Evolutionary conservation across 1,284 basidiomycete genomes (phyloP), one percentile per base, ranked within the genome.

Genomic region (Hemileia vastatrix): DNA sequence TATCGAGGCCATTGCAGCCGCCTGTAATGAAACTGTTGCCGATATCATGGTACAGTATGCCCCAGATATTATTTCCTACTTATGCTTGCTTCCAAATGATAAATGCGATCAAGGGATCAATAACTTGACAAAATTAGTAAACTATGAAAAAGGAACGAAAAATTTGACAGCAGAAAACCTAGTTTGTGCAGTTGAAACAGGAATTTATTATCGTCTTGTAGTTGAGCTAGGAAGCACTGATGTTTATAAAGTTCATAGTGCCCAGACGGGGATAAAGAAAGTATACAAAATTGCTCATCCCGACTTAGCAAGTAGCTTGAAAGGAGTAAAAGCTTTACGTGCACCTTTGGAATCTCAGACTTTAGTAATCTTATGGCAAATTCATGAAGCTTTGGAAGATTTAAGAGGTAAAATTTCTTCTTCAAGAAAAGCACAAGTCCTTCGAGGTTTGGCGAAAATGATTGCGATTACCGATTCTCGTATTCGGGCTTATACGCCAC

Each of bases 401-500:
- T 53, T 57, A 31, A 32, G 54, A 13, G 54, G 61, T 4, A 63
- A 63, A 53, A 56, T 44, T 19, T 57, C 61, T 47, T 57, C 52
- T 23, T 21, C 45, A 18, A 33, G 57, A 18, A 63, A 63, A 47
- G 53, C 32, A 33, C 43, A 45, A 23, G 54, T 63, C 19, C 56
- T 63, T 54, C 54, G 47, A 27, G 61, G 61, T 13, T 54, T 63
- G 24, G 61, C 54, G 8, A 24, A 56, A 32, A 36, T 63, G 15
- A 63, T 63, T 31, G 44, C 36, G 13, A 53, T 63, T 33, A 49
- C 57, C 32, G 54, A 57, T 47, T 51, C 61, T 13, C 48, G 33
- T 27, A 49, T 63, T n/a, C 56, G 54, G 24, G 52, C 54, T 45
- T 63, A 56, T 31, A 52, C 50, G 24, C 61, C 61, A 43, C 68